phyloP scores from a whole-genome alignment of 225 moss, liverwort and hornwort genomes.

The Pseudisothecium myosuroides region DNA sequence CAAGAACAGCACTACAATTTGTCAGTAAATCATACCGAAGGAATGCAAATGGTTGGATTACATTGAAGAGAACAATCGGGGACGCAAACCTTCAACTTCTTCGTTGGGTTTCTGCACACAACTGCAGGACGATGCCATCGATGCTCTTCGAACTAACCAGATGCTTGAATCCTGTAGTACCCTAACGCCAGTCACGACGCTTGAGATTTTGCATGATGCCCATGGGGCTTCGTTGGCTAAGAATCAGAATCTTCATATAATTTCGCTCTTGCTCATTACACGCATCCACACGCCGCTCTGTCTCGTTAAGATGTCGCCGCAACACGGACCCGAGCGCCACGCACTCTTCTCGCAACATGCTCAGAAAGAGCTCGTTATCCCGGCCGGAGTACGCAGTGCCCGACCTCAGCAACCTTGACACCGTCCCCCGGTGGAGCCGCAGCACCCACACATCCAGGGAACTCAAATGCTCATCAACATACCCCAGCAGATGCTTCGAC shows the following conservation, averaged over 20 bases:
- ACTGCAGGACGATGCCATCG: not conserved
- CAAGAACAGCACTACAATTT: not conserved
- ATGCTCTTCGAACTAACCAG: not conserved
- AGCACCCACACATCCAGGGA: conserved; percentile 18
- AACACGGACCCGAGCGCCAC: not conserved
- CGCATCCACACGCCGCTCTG: not conserved
- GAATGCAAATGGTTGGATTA: not conserved
- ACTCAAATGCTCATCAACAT: conserved; percentile 1
- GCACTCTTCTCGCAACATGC: conserved; percentile 34
- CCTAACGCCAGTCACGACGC: conserved; percentile 14
- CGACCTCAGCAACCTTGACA: not conserved
- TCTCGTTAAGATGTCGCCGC: conserved; percentile 4
- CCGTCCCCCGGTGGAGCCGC: conserved; percentile 3
- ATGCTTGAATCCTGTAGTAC: not conserved
- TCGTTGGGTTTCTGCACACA: not conserved
- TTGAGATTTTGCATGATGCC: conserved; percentile 17
- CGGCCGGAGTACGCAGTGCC: not conserved
- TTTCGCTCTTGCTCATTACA: conserved; percentile 17
- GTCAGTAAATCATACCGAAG: not conserved
- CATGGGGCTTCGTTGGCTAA: conserved; percentile 1
- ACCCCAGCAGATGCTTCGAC: conserved; percentile 19
- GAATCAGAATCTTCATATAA: conserved; percentile 9
- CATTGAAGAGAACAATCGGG: not conserved
- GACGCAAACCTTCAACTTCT: not conserved
- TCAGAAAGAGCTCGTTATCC: conserved; percentile 3